Evolutionary conservation across 2,329 filamentous ascomycete genomes (phyloP).

Genomic region (Thielaviopsis euricoi): DNA sequence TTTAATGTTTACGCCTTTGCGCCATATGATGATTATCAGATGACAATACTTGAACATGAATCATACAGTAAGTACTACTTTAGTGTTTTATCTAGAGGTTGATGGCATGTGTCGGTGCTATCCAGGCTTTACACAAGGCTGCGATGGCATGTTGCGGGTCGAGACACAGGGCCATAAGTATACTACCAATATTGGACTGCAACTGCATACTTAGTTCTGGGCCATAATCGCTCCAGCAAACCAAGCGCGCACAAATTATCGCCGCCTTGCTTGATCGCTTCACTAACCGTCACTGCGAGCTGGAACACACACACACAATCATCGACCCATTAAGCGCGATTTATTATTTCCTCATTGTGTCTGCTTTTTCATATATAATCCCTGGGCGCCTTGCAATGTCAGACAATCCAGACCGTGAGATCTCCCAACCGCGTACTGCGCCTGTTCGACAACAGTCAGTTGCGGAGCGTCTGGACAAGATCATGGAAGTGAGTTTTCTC

Average conservation of each 20-base stretch:
- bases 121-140: no score
- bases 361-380: no score
- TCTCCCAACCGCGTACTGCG: background rate
- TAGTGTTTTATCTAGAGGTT: background rate
- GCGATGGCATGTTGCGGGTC: no score
- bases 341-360: no score
- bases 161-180: no score
- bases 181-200: no score
- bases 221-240: background rate
- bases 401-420: no score
- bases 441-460: slow-evolving; percentile 1
- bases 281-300: background rate
- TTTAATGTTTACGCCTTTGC: no score
- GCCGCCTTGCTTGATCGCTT: background rate
- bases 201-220: background rate
- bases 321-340: background rate
- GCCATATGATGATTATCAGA: no score
- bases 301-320: background rate
- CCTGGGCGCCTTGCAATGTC: no score
- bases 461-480: slow-evolving; percentile 7
- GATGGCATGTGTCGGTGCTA: background rate
- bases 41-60: no score
- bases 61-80: no score
- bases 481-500: slow-evolving; percentile 7
- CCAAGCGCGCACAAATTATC: background rate